Evolutionary conservation across 306 rosid genomes (phyloP).

Genomic region (Vigna nakashimae): DNA sequence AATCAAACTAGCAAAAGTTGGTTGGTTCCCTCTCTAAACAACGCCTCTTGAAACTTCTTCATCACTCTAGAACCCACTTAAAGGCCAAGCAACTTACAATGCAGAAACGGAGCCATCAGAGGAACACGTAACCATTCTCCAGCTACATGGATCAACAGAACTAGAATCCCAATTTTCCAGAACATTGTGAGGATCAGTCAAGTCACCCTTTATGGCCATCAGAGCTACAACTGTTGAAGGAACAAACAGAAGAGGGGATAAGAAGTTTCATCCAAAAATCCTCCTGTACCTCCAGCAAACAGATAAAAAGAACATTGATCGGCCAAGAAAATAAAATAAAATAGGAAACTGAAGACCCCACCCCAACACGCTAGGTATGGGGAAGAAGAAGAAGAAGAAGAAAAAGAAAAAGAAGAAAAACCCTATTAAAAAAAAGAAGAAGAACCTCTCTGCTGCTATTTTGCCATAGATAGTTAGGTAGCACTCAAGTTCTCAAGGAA

Average conservation of each 20-base stretch:
- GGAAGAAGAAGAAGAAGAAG: conserved; percentile 27
- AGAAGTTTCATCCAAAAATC: conserved; percentile 32
- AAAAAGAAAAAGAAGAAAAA: conserved; percentile 13
- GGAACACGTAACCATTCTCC: conserved; percentile 98
- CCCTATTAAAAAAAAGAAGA: conserved; percentile 6
- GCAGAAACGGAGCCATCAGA: conserved; percentile 88
- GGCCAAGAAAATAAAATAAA: conserved; percentile 2
- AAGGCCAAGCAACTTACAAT: conserved; percentile 67
- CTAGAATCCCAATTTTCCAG: conserved; percentile 92
- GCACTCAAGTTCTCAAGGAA: conserved; percentile 22
- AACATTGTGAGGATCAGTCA: conserved; percentile 89
- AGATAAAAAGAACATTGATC: background rate
- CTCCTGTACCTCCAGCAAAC: conserved; percentile 10
- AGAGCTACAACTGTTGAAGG: conserved; percentile 79
- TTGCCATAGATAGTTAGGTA: conserved; percentile 23
- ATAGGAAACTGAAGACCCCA: background rate
- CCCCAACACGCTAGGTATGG: background rate
- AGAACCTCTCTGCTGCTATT: conserved; percentile 29
- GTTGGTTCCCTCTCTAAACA: conserved; percentile 15
- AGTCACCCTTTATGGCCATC: conserved; percentile 75
- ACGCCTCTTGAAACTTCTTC: conserved; percentile 29
- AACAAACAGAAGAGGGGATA: conserved; percentile 32
- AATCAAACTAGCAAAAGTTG: conserved; percentile 25
- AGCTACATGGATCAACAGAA: conserved; percentile 99
- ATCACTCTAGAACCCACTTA: conserved; percentile 7